phyloP scores from a whole-genome alignment of 1,284 basidiomycete genomes.

The Chiua sp. region DNA sequence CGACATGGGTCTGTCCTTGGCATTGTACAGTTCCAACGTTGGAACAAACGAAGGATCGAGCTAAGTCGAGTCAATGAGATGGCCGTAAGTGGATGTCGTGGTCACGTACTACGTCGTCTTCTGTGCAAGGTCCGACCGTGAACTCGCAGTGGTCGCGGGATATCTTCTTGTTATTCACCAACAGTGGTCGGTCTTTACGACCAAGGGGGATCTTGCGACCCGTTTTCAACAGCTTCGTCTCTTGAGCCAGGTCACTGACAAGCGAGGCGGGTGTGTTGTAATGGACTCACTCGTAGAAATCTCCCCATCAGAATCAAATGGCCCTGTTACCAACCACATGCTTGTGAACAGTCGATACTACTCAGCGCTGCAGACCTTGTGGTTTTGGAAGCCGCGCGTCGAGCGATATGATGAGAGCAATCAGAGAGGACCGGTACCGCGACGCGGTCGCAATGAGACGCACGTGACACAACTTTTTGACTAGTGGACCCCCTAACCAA shows the following conservation, averaged over 20 bases:
- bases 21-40: conserved; percentile 50
- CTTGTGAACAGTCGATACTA: no score
- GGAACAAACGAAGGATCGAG: conserved; percentile 46
- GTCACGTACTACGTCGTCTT: conserved; percentile 57
- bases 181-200: conserved; percentile 54
- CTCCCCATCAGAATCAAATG: conserved; percentile 33
- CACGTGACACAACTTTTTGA: conserved; percentile 12
- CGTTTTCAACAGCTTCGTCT: conserved; percentile 65
- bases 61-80: conserved; percentile 32
- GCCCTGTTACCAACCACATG: conserved; percentile 37
- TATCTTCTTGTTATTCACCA: conserved; percentile 63
- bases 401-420: background rate
- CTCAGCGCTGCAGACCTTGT: background rate
- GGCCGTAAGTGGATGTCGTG: no score
- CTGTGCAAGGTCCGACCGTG: conserved; percentile 52
- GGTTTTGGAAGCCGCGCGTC: no score
- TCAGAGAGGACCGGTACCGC: no score
- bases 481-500: background rate
- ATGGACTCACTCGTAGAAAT: conserved; percentile 26
- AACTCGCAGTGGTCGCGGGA: conserved; percentile 64
- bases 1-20: conserved; percentile 48
- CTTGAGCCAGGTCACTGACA: conserved; percentile 38
- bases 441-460: background rate
- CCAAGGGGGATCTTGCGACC: conserved; percentile 57
- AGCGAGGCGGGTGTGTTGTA: background rate